Conservation (phyloP, 345 rosid species). For the Ailanthus altissimus region DNA sequence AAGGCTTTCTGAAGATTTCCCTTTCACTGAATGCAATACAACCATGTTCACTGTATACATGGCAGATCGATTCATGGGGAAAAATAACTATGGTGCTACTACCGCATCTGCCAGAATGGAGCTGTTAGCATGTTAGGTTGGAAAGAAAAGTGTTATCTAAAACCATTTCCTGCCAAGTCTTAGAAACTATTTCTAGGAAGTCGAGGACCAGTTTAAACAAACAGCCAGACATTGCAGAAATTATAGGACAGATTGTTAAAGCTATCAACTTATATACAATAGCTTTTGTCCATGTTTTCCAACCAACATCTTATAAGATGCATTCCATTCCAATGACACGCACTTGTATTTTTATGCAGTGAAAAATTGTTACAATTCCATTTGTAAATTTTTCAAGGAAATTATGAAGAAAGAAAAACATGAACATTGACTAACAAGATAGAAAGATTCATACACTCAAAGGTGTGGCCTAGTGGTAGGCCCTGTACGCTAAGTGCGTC, state of each 20-base stretch:
- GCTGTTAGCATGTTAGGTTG: not conserved
- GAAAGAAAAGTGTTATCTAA: not conserved
- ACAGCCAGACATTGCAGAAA: not conserved
- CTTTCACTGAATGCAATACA: not conserved
- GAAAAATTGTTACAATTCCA: not conserved
- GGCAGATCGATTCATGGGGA: not conserved
- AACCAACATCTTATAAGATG: not conserved
- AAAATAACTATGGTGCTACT: not conserved
- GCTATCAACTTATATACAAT: not conserved
- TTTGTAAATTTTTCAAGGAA: no score
- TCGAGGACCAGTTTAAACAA: not conserved
- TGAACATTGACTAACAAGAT: no score
- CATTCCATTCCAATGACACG: not conserved
- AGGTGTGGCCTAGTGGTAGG: no score
- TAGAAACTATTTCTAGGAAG: not conserved
- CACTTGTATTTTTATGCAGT: not conserved
- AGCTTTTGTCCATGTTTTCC: not conserved
- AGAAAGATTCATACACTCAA: no score
- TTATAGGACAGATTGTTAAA: not conserved
- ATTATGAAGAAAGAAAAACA: no score
- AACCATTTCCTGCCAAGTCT: not conserved
- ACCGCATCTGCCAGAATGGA: not conserved
- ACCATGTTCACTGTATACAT: not conserved
- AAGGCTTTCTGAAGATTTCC: no score
- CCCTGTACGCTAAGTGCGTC: no score